Conservation (phyloP, 345 rosid genomes). For the Lepidium didymum region DNA sequence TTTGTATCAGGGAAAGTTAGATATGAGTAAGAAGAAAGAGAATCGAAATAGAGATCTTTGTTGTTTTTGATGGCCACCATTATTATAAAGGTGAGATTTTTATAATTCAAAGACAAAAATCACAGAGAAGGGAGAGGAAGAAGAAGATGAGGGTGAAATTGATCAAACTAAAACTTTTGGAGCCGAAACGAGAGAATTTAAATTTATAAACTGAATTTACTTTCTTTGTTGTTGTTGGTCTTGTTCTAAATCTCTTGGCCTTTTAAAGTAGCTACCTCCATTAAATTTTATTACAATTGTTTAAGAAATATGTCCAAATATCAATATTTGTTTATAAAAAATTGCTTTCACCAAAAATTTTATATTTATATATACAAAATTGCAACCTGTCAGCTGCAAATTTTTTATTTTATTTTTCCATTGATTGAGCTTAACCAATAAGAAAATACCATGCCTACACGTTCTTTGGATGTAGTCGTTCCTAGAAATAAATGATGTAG, state of each 20-base stretch:
- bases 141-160: neutral
- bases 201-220: neutral
- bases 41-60: constrained; percentile 29
- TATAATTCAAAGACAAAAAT: no score
- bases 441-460: neutral
- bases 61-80: constrained; percentile 37
- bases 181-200: neutral
- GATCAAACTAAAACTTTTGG: neutral
- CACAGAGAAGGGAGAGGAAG: no score
- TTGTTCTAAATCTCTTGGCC: neutral
- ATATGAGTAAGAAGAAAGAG: constrained; percentile 11
- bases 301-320: neutral
- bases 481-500: neutral
- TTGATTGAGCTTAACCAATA: neutral
- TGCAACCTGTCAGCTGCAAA: neutral
- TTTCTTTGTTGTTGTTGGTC: constrained; percentile 10
- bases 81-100: constrained; percentile 23
- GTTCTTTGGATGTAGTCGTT: constrained; percentile 8
- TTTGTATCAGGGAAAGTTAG: neutral
- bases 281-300: neutral
- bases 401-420: neutral
- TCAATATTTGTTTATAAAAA: neutral
- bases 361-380: no score
- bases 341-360: neutral
- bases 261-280: constrained; percentile 17